A percentile compares a stretch with the other conserved stretches of the same genome.
Conservation (phyloP, 257 asterid species). For the Salvia splendens region DNA sequence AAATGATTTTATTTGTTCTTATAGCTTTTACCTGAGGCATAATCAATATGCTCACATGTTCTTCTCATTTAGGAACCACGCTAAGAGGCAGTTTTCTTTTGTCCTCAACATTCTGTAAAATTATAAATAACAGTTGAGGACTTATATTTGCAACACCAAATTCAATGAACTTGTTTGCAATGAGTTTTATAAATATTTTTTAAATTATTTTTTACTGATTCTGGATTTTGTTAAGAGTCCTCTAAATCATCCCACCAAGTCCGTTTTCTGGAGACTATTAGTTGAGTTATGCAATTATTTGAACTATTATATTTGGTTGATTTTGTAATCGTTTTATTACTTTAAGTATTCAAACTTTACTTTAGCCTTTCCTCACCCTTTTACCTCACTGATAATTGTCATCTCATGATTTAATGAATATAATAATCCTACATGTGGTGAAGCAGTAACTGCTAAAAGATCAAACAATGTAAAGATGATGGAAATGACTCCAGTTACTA, state of each 20-base stretch:
- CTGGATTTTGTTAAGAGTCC: background rate
- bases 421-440: slow-evolving; percentile 3
- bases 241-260: background rate
- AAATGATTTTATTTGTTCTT: slow-evolving; percentile 5
- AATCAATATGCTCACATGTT: slow-evolving; percentile 23
- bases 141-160: background rate
- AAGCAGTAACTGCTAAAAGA: slow-evolving; percentile 15
- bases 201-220: background rate
- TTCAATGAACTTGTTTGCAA: slow-evolving; percentile 2
- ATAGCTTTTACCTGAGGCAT: slow-evolving; percentile 15
- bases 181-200: slow-evolving; percentile 1
- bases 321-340: background rate
- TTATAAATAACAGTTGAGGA: background rate
- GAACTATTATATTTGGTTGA: background rate
- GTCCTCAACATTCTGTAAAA: slow-evolving; percentile 1
- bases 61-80: slow-evolving; percentile 2
- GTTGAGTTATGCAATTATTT: slow-evolving; percentile 1
- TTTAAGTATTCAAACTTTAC: background rate
- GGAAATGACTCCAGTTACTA: slow-evolving; percentile 16
- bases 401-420: slow-evolving; percentile 1
- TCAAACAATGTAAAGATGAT: slow-evolving; percentile 9
- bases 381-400: background rate
- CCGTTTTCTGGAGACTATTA: slow-evolving; percentile 9
- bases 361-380: slow-evolving; percentile 16
- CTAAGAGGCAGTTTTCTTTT: background rate